phyloP scores from a whole-genome alignment of 805 yeast genomes.

The Ogataea corticis region DNA sequence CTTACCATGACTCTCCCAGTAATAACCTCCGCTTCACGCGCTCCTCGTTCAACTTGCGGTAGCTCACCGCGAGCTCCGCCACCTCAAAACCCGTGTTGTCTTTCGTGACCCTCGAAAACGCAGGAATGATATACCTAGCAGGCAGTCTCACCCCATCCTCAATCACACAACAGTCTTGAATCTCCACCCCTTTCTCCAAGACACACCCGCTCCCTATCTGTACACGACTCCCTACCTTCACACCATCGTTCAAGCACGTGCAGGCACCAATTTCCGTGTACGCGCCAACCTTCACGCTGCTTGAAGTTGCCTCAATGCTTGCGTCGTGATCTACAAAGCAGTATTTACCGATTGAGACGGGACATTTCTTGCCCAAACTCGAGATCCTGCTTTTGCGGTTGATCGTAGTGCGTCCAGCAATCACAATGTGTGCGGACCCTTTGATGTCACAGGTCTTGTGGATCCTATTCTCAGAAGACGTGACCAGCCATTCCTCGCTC shows the following conservation, averaged over 20 bases:
- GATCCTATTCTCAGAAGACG: conserved; percentile 52
- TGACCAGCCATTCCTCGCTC: conserved; percentile 43
- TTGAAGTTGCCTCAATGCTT: conserved; percentile 34
- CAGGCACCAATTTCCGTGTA: conserved; percentile 43
- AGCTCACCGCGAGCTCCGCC: conserved; percentile 28
- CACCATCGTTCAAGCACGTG: conserved; percentile 34
- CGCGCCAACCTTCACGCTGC: conserved; percentile 45
- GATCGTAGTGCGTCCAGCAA: conserved; percentile 50
- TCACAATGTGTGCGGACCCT: conserved; percentile 44
- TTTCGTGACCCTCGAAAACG: conserved; percentile 44
- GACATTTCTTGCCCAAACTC: conserved; percentile 14
- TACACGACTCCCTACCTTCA: conserved; percentile 50
- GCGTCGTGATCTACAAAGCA: conserved; percentile 39
- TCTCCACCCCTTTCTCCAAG: conserved; percentile 37
- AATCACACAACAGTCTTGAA: conserved; percentile 55
- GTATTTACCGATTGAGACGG: conserved; percentile 44
- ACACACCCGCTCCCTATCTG: conserved; percentile 43
- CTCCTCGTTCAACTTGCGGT: conserved; percentile 30
- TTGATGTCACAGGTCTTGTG: conserved; percentile 43
- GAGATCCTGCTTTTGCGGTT: conserved; percentile 31
- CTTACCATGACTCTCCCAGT: conserved; percentile 8
- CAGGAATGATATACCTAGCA: conserved; percentile 47
- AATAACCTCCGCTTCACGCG: conserved; percentile 6
- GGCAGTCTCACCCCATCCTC: conserved; percentile 44
- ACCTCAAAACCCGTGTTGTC: conserved; percentile 8